A percentile compares a stretch with the other conserved stretches of the same genome.
phyloP scores from a whole-genome alignment of 2,329 filamentous ascomycete species.

The Septoria linicola region DNA sequence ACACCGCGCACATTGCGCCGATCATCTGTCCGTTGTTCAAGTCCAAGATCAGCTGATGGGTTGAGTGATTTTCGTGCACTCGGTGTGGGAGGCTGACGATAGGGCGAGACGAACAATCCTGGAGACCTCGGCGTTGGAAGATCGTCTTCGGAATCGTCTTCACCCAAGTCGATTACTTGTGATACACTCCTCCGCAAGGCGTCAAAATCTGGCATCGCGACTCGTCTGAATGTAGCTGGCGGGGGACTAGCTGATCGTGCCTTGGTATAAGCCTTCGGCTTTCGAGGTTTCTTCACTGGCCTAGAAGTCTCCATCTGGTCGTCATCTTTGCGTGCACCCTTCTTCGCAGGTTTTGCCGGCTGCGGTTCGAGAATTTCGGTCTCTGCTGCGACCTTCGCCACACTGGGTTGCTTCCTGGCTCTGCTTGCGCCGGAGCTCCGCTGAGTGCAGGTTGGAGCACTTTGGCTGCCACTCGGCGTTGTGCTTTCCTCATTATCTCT shows the following conservation, averaged over 20 bases:
- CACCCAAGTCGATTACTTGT: conserved; percentile 9
- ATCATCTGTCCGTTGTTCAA: no score
- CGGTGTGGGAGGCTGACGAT: no score
- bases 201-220: conserved; percentile 13
- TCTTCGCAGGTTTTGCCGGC: background rate
- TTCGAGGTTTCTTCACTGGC: background rate
- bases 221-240: conserved; percentile 6
- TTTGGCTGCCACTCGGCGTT: background rate
- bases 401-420: background rate
- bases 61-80: no score
- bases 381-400: background rate
- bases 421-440: background rate
- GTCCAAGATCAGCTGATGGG: no score
- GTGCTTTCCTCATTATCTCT: conserved; percentile 46
- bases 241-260: conserved; percentile 1
- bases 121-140: no score
- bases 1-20: no score
- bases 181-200: background rate
- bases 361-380: background rate
- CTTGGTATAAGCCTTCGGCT: conserved; percentile 1
- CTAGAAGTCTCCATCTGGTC: background rate
- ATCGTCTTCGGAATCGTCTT: conserved; percentile 8
- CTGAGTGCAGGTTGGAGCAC: background rate
- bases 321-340: background rate
- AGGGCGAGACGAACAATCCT: no score